Evolutionary conservation across 1,284 basidiomycete genomes (phyloP), one percentile per base, ranked within the genome.

Genomic region (Ustilago trichophora): DNA sequence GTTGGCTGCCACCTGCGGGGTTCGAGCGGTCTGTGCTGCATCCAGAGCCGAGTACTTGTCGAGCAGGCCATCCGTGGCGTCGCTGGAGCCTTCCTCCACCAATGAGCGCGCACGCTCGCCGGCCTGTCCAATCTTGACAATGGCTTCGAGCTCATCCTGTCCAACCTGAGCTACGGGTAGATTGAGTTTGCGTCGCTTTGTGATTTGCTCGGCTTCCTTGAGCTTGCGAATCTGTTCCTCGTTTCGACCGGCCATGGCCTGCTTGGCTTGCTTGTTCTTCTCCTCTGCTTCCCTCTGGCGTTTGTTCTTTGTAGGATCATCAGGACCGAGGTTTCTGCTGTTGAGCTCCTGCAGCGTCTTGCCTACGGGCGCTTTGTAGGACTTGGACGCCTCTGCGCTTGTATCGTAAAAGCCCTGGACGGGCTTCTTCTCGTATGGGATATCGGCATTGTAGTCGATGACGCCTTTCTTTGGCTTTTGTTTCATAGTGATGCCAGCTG

Each of bases 361-460:
- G 16, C 95, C 95, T 18, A 98, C 89, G 0, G 95, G 94, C 0
- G 94, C 92, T 24, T 88, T 86, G 33, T 90, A 89, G 31, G 89
- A 86, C 51, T 92, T 91, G n/a, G 92, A 89, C 72, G 93, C 89
- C 81, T 99, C 96, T 74, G 96, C 95, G 2, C 89, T 87, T 1
- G 93, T 95, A 80, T 98, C 96, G 83, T 98, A 99, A 84, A 98
- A 99, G 1, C 96, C 96, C 5, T 93, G 85, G 0, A 91, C 91
- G 0, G 96, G 87, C 80, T 92, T 92, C 85, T 98, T 97, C 83
- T 98, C 95, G 78, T 98, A 98, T 0, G 96, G 96, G 75, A 98
- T 97, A 80, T 99, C 96, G 57, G 92, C 89, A 79, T 97, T 98
- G 84, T 98, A 98, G 89, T 98, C 95, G 93, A 98, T 97, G 55